phyloP scores from a whole-genome alignment of 345 rosid species.

The Rhizophora apiculata region DNA sequence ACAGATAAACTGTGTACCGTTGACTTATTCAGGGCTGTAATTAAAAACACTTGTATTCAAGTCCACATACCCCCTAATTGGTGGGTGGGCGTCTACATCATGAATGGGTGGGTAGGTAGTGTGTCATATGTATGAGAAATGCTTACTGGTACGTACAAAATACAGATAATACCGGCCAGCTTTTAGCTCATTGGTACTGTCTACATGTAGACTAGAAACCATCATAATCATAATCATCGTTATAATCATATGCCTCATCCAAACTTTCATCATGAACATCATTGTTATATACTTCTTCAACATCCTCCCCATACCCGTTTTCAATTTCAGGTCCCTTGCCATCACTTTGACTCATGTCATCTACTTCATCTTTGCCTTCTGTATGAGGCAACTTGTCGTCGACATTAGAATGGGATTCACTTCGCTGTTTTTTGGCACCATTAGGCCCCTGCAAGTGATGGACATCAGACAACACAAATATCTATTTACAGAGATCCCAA shows the following conservation, averaged over 20 bases:
- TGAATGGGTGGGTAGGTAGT: neutral
- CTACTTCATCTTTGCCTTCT: conserved; percentile 13
- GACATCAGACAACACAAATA: no score
- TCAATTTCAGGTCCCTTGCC: conserved; percentile 15
- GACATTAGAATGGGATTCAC: conserved; percentile 23
- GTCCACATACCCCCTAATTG: neutral
- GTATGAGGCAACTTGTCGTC: conserved; percentile 13
- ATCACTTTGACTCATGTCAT: neutral
- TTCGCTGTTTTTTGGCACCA: conserved; percentile 32
- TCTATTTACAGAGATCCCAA: no score
- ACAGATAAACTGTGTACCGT: no score
- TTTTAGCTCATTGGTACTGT: no score
- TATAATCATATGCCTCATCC: conserved; percentile 26
- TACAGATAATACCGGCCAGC: no score
- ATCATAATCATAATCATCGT: conserved; percentile 19
- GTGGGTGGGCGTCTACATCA: neutral
- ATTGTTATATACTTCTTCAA: neutral
- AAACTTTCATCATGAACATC: conserved; percentile 19
- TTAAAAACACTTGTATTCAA: no score
- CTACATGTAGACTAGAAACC: neutral
- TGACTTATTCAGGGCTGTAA: no score
- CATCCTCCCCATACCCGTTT: conserved; percentile 4
- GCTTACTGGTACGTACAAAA: no score
- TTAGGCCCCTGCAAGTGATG: conserved; percentile 3
- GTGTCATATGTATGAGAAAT: neutral